Evolutionary conservation across 2,329 filamentous ascomycete genomes (phyloP).

Genomic region (Lasiodiplodia theobromae): DNA sequence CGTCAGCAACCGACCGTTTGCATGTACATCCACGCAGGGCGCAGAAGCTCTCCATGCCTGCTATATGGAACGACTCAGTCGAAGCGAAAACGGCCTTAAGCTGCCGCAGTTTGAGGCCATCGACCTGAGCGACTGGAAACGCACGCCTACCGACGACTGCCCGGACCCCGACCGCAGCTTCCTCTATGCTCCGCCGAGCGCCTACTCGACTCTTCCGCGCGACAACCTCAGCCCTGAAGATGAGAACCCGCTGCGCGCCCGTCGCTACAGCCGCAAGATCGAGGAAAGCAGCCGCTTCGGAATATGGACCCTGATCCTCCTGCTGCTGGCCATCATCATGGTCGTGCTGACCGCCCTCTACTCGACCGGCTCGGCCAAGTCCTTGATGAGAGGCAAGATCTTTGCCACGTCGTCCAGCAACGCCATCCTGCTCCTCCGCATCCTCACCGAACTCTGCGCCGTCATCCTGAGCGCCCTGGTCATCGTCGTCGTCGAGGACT

Average conservation of each 20-base stretch:
- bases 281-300: constrained; percentile 23
- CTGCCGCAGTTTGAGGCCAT: constrained; percentile 14
- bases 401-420: constrained; percentile 13
- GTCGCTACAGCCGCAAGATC: constrained; percentile 18
- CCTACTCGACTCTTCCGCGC: not conserved
- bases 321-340: constrained; percentile 12
- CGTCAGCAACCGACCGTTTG: constrained; percentile 11
- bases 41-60: constrained; percentile 22
- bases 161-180: constrained; percentile 5
- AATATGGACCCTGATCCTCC: constrained; percentile 15
- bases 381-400: constrained; percentile 17
- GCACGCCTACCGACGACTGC: not conserved
- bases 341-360: constrained; percentile 14
- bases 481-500: constrained; percentile 17
- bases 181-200: constrained; percentile 4
- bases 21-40: constrained; percentile 22
- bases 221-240: not conserved
- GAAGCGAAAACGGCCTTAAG: constrained; percentile 4
- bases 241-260: not conserved
- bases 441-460: constrained; percentile 20
- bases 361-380: constrained; percentile 19
- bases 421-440: constrained; percentile 24
- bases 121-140: constrained; percentile 19
- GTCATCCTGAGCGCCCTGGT: constrained; percentile 15
- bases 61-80: constrained; percentile 18